Base-by-base conservation (phyloP, 1,284 basidiomycete species). In the Ganoderma lucidum region DNA sequence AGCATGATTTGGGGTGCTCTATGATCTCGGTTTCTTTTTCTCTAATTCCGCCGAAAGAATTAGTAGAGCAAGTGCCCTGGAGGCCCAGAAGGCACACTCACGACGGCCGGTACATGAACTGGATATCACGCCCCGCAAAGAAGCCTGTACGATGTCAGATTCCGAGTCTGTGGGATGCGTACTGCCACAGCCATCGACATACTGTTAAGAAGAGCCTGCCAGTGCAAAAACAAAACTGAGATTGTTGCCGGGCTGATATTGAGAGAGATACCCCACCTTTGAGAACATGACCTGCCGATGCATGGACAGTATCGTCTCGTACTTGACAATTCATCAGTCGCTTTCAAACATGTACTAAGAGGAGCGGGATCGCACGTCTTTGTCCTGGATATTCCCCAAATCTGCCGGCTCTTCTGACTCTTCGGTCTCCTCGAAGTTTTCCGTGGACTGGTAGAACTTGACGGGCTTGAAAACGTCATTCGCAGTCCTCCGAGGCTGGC, bases 21-120 rank as follows among this genome's bases (percentile, higher is more conserved):
- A 91, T 86, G 35, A 93, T 90, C 60, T 78, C 81, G 72, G 83
- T 85, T 73, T 93, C 91, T 37, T 85, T 79, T 0, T 85, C 78
- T 0, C 91, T 92, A 64, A 8, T 3, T n/a, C 32, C 32, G 15
- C 8, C 30, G 15, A 45, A 48, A 9, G n/a, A 48, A n/a, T 48
- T 8, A 23, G 45, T n/a, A 6, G 9, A 23, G 45, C n/a, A 48
- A 48, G n/a, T 10, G n/a, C 2, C n/a, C 23, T 12, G n/a, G 3
- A 10, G 45, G 3, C 6, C n/a, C 9, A 8, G n/a, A 48, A 19
- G 8, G 10, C 2, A 23, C 9, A 84, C 77, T 71, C 80, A 89
- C 76, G 87, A 84, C 3, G 89, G 84, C 64, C 88, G 84, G 53
- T 91, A 88, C 6, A 86, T 79, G 32, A 87, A 84, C 37, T 80